Evolutionary conservation across 208 protist genomes (phyloP).

Genomic region (Vickermania spadyakhi): DNA sequence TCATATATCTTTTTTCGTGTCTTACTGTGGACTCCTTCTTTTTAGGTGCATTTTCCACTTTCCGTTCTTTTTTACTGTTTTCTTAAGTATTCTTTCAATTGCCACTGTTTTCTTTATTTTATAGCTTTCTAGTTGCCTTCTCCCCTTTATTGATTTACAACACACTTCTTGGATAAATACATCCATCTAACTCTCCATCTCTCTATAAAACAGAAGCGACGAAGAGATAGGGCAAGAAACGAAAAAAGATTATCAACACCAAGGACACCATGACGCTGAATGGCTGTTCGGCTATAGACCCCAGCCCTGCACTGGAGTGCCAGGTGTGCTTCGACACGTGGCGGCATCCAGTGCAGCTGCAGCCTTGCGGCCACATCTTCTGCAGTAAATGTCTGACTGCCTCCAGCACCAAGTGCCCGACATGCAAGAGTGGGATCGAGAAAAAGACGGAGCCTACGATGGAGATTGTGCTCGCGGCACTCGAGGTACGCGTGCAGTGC

Average conservation of each 20-base stretch:
- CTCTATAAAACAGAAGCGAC: too few relatives aligned
- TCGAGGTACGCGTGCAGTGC: constrained; percentile 49
- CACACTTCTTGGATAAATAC: too few relatives aligned
- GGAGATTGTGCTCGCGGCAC: constrained; percentile 18
- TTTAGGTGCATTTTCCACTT: too few relatives aligned
- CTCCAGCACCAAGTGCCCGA: constrained; percentile 23
- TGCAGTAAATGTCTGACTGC: constrained; percentile 36
- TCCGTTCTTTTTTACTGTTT: too few relatives aligned
- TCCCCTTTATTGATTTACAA: too few relatives aligned
- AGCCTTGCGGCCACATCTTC: constrained; percentile 68
- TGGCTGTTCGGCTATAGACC: constrained; percentile 36
- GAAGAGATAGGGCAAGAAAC: too few relatives aligned
- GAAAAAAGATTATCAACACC: not conserved
- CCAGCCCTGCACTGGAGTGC: constrained; percentile 37
- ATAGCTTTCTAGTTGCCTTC: too few relatives aligned
- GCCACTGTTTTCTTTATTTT: too few relatives aligned
- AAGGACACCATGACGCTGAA: constrained; percentile 27
- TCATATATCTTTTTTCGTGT: too few relatives aligned
- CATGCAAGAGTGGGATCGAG: constrained; percentile 26
- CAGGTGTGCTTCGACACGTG: constrained; percentile 66
- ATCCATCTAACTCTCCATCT: too few relatives aligned
- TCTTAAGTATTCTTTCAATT: too few relatives aligned
- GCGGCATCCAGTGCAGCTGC: constrained; percentile 47
- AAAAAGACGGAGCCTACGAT: constrained; percentile 18
- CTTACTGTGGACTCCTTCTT: too few relatives aligned